These are phyloP conservation scores for Lentinus brumalis DNA, from an alignment of 768 basidiomycete species.

Conservation along the genomic window DNA sequence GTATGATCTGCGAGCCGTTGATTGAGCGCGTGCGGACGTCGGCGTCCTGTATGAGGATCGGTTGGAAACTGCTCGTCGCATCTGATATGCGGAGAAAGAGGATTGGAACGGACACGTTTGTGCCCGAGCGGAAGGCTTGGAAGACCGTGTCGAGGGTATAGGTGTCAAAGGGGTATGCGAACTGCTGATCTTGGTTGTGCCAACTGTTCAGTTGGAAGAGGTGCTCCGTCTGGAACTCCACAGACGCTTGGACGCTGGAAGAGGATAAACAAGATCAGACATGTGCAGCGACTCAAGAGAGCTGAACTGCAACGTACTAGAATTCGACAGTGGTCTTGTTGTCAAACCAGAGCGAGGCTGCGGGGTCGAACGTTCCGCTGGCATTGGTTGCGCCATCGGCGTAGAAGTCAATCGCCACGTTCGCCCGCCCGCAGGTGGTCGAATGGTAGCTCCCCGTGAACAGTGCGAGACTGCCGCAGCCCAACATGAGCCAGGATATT, in stretches of 20 bases:
- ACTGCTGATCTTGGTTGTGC: constrained; percentile 22
- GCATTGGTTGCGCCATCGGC: constrained; percentile 17
- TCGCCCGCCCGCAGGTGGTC: constrained; percentile 10
- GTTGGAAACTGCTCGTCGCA: constrained; percentile 20
- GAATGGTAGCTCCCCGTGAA: neutral
- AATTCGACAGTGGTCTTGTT: neutral
- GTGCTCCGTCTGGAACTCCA: constrained; percentile 20
- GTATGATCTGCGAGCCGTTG: constrained; percentile 1
- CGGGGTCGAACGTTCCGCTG: constrained; percentile 18
- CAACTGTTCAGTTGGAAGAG: constrained; percentile 18
- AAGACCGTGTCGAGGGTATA: constrained; percentile 21
- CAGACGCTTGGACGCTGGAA: constrained; percentile 17
- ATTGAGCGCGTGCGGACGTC: constrained; percentile 1
- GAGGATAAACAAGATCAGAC: neutral
- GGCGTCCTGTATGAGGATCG: neutral
- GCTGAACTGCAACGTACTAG: neutral
- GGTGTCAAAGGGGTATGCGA: constrained; percentile 22
- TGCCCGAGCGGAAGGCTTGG: constrained; percentile 9
- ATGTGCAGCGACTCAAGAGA: neutral
- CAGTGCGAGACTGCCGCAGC: constrained; percentile 18
- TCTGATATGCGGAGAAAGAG: constrained; percentile 17
- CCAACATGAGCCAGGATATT: constrained; percentile 25
- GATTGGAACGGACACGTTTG: constrained; percentile 13
- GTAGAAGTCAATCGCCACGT: constrained; percentile 17
- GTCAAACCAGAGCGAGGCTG: neutral